phyloP scores from a whole-genome alignment of 805 yeast species.

The Lipomyces oligophaga region DNA sequence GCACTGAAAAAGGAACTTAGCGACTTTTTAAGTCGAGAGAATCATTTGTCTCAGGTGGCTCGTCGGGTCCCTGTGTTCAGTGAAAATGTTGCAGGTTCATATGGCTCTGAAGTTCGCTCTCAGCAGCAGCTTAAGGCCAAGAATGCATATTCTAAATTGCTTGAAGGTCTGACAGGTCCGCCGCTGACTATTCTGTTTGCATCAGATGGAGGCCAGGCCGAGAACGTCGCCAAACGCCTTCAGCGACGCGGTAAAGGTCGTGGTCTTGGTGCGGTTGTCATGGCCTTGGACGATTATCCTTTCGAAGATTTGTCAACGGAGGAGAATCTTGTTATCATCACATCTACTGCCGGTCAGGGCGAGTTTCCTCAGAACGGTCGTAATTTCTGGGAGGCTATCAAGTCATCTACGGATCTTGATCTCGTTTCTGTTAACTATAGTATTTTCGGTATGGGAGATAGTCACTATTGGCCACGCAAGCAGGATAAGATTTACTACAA shows the following conservation, averaged over 20 bases:
- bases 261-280: conserved; percentile 63
- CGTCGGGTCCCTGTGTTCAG: conserved; percentile 68
- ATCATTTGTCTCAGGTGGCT: conserved; percentile 74
- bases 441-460: conserved; percentile 76
- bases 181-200: conserved; percentile 84
- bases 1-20: conserved; percentile 70
- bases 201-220: conserved; percentile 89
- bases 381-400: conserved; percentile 67
- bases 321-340: conserved; percentile 61
- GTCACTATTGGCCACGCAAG: conserved; percentile 93
- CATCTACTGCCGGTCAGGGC: conserved; percentile 83
- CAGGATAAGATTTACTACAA: conserved; percentile 92
- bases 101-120: conserved; percentile 56
- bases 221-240: conserved; percentile 71
- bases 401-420: conserved; percentile 59
- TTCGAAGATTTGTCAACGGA: conserved; percentile 70
- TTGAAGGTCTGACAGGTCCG: conserved; percentile 88
- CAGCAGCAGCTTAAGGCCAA: conserved; percentile 66
- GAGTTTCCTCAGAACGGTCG: conserved; percentile 83
- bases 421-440: conserved; percentile 54
- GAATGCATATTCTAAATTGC: conserved; percentile 67
- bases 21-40: conserved; percentile 83
- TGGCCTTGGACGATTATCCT: conserved; percentile 68
- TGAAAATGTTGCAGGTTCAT: conserved; percentile 61
- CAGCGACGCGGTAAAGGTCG: conserved; percentile 75